phyloP scores from a whole-genome alignment of 352 stramenopile genomes.

The Thalassiosira exigua region DNA sequence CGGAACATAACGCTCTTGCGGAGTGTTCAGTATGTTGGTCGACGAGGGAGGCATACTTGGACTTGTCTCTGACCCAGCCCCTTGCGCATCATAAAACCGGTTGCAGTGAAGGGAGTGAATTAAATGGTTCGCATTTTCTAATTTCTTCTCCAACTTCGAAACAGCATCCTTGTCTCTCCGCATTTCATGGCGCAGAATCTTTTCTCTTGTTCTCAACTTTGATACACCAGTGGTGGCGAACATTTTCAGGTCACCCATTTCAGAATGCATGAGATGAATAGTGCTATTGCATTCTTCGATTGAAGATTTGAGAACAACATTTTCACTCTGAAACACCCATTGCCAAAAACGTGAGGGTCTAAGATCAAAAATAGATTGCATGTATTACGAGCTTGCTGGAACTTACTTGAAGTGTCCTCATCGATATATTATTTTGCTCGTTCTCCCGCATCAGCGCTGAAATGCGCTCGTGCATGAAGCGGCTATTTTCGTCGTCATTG shows the following conservation, averaged over 20 bases:
- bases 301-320: slow-evolving; percentile 49
- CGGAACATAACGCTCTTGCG: background rate
- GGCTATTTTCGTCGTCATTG: slow-evolving; percentile 28
- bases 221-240: slow-evolving; percentile 38
- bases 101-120: slow-evolving; percentile 23
- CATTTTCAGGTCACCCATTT: slow-evolving; percentile 55
- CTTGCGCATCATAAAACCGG: slow-evolving; percentile 26
- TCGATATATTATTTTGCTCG: slow-evolving; percentile 62
- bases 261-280: slow-evolving; percentile 51
- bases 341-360: background rate
- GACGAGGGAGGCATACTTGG: background rate
- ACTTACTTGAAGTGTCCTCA: slow-evolving; percentile 48
- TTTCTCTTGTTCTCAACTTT: slow-evolving; percentile 32
- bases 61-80: slow-evolving; percentile 11
- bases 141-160: slow-evolving; percentile 41
- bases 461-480: slow-evolving; percentile 50
- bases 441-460: slow-evolving; percentile 58
- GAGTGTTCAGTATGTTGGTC: slow-evolving; percentile 14
- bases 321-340: slow-evolving; percentile 44
- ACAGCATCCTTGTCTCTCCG: slow-evolving; percentile 23
- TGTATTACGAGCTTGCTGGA: background rate
- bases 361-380: background rate
- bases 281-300: slow-evolving; percentile 43
- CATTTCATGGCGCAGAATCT: slow-evolving; percentile 4
- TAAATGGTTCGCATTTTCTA: slow-evolving; percentile 46